Base-by-base conservation (phyloP, 2,329 filamentous ascomycete genomes). In the Chaetomium sp. region DNA sequence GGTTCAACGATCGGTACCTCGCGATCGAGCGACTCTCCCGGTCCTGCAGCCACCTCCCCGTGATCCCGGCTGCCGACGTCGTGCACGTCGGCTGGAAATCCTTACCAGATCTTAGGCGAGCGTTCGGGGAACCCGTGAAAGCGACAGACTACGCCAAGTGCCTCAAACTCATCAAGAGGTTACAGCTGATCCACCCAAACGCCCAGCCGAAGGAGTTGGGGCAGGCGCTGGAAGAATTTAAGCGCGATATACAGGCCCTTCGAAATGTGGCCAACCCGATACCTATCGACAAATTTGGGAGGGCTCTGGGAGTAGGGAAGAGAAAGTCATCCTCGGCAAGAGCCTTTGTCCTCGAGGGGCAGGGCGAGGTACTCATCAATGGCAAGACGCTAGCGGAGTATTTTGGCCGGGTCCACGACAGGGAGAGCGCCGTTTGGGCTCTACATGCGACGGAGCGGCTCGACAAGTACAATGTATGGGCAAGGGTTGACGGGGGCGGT, bases 401-500 rank as follows among this genome's bases (percentile, higher is more conserved):
- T 27, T 99, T 99, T 70, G 88, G 86, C 37, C 85, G 94, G 38
- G 73, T 96, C 50, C 92, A 99, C 70, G 92, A 99, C 72, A 85
- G 94, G 44, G 94, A 97, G 76, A 96, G 90, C 68, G 92, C 89
- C 2, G 76, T 96, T 4, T 99, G 92, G 92, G 85, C 92, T 6
- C 73, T 99, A 67, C 90, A 91, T 66, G 80, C 84, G 49, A 95
- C 91, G 32, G 79, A 87, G 44, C 79, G 94, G 61, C 73, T 95
- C 61, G 91, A 96, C 77, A 97, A 96, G 72, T 99, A 99, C 78
- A 99, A 99, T 67, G 84, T 96, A 3, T 99, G 90, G 86, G 91
- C 86, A 52, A 74, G 88, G 49, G 89, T 91, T 3, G 79, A 81
- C 57, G 94, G 94, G 54, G 94, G 94, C 62, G 94, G 94, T 65